Evolutionary conservation across 352 stramenopile genomes (phyloP).

Genomic region (Sclerospora graminicola): DNA sequence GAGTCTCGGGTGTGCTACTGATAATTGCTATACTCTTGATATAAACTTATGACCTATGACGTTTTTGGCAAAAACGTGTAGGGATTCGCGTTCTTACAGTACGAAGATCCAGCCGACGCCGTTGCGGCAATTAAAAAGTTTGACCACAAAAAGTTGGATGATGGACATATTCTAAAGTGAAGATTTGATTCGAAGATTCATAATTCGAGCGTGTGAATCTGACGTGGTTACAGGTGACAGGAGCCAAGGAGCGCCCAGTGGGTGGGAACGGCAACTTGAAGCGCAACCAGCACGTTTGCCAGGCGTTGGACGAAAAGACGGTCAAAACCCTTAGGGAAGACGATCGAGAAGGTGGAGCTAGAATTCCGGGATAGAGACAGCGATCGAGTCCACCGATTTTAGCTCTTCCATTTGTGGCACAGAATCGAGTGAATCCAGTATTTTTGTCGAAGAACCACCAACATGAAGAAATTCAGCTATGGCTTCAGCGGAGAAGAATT

Average conservation of each 20-base stretch:
- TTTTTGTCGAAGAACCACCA: constrained; percentile 10
- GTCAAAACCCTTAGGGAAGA: constrained; percentile 8
- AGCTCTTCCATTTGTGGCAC: constrained; percentile 3
- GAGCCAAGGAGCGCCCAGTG: constrained; percentile 38
- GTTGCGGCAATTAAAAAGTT: no score
- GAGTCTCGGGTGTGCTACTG: constrained; percentile 41
- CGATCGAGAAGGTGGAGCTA: constrained; percentile 20
- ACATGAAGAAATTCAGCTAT: constrained; percentile 2
- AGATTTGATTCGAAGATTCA: no score
- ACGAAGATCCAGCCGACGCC: constrained; percentile 42
- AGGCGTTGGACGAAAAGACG: constrained; percentile 27
- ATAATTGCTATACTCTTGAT: neutral
- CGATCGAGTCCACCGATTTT: no score
- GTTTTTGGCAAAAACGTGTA: constrained; percentile 3
- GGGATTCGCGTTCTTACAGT: constrained; percentile 77
- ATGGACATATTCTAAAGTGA: constrained; percentile 69
- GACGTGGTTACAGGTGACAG: constrained; percentile 35
- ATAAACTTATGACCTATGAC: no score
- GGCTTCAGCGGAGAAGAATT: no score
- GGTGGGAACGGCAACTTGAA: constrained; percentile 49
- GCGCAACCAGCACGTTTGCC: constrained; percentile 42
- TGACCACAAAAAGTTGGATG: no score
- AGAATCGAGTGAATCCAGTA: constrained; percentile 5
- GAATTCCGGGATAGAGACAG: constrained; percentile 25
- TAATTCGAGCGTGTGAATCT: no score